Conservation (phyloP, 179 eudicot genomes). For the Silene noctiflora region DNA sequence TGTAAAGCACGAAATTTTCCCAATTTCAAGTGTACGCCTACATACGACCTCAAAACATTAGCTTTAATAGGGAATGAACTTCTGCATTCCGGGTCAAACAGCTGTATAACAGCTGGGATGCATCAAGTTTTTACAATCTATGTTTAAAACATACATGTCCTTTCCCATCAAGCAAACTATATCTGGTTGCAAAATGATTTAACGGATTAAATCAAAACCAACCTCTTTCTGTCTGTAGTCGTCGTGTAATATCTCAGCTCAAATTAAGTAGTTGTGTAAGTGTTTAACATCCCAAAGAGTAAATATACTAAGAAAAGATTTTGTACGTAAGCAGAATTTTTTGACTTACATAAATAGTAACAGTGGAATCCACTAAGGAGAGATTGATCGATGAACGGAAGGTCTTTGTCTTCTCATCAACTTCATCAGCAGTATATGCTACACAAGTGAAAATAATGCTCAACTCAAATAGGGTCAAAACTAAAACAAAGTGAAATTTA, state of each 20-base stretch:
- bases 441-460: slow-evolving; percentile 21
- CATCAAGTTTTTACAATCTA: background rate
- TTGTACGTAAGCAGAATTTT: background rate
- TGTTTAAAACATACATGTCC: background rate
- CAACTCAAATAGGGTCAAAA: background rate
- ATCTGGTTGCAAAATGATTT: background rate
- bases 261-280: no score
- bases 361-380: slow-evolving; percentile 34
- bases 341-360: slow-evolving; percentile 46
- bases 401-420: slow-evolving; percentile 61
- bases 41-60: background rate
- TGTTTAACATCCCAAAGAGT: background rate
- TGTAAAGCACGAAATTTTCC: background rate
- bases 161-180: background rate
- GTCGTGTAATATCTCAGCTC: background rate
- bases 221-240: background rate
- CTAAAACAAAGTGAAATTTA: background rate
- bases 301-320: background rate
- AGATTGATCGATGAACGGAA: slow-evolving; percentile 47
- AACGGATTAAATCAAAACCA: background rate
- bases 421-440: slow-evolving; percentile 68
- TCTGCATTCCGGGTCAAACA: background rate
- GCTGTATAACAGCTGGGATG: background rate
- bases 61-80: background rate
- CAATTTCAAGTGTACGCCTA: background rate